Conservation (phyloP, 2,329 filamentous ascomycete genomes). For the Orbilia brochopaga region DNA sequence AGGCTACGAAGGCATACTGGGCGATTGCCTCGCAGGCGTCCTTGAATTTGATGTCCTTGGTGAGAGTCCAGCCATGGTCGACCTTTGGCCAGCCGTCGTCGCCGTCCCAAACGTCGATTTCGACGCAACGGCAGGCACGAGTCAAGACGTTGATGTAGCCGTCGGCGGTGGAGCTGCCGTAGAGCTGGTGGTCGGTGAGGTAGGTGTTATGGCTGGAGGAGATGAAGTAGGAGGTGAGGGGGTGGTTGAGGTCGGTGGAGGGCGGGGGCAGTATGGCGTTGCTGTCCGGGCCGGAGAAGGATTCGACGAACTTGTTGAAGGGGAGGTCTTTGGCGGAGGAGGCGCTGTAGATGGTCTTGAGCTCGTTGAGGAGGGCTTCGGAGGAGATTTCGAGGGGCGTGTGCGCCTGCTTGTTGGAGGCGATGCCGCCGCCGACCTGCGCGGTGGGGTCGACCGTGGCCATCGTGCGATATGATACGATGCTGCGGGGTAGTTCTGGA, state of each 20-base stretch:
- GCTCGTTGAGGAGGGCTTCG: conserved; percentile 42
- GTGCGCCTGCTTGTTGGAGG: conserved; percentile 27
- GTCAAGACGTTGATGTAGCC: conserved; percentile 69
- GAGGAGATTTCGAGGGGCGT: conserved; percentile 47
- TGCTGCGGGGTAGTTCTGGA: not conserved
- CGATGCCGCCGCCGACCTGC: conserved; percentile 48
- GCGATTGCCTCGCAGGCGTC: conserved; percentile 81
- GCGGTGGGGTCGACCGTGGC: conserved; percentile 30
- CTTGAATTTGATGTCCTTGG: conserved; percentile 82
- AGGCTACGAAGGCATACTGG: conserved; percentile 71
- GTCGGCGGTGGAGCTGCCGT: conserved; percentile 67
- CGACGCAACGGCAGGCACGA: conserved; percentile 72
- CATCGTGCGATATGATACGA: conserved; percentile 13
- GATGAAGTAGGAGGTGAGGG: conserved; percentile 73
- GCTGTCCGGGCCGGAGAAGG: conserved; percentile 49
- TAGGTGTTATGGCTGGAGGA: conserved; percentile 78
- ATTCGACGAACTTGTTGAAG: conserved; percentile 41
- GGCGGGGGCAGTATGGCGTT: conserved; percentile 51
- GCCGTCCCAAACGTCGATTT: conserved; percentile 76
- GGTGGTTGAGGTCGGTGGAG: conserved; percentile 61
- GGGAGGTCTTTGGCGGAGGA: conserved; percentile 19
- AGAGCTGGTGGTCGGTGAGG: conserved; percentile 72
- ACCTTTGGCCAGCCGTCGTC: conserved; percentile 75
- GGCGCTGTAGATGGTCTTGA: conserved; percentile 47
- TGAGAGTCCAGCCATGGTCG: conserved; percentile 84